Conservation (phyloP, 2,329 filamentous ascomycete species). For the Botrytis paeoniae region DNA sequence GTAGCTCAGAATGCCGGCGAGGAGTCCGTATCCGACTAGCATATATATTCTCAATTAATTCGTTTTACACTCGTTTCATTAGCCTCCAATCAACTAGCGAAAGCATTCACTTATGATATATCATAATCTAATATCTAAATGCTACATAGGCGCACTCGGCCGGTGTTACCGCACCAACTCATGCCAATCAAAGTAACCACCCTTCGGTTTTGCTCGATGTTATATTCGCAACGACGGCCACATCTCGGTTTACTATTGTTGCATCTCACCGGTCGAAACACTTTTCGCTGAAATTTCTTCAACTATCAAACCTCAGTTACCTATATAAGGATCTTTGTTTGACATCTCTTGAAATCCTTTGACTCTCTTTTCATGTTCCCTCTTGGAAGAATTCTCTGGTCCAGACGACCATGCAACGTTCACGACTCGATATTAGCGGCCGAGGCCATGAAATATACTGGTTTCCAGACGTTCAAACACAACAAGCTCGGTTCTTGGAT, state of each 20-base stretch:
- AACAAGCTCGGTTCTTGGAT: too few species aligned
- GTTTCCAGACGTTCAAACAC: not conserved
- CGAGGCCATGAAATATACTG: not conserved
- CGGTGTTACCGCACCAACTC: constrained; percentile 5
- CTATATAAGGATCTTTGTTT: not conserved
- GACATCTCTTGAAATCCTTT: not conserved
- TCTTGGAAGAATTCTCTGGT: not conserved
- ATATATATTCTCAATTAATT: not conserved
- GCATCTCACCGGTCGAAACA: not conserved
- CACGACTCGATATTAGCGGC: not conserved
- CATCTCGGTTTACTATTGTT: not conserved
- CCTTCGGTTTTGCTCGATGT: not conserved
- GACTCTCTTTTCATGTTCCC: not conserved
- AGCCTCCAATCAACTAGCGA: not conserved
- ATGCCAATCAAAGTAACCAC: not conserved
- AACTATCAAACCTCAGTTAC: not conserved
- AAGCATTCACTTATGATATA: constrained; percentile 8
- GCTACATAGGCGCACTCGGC: not conserved
- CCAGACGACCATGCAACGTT: too few species aligned
- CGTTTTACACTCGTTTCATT: not conserved
- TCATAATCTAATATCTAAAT: not conserved
- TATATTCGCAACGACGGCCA: constrained; percentile 2
- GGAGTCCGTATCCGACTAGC: not conserved
- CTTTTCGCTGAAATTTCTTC: not conserved
- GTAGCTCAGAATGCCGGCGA: not conserved